Evolutionary conservation across 768 basidiomycete genomes (phyloP), one percentile per base, ranked within the genome.

Genomic region (Hericium rajendrae): DNA sequence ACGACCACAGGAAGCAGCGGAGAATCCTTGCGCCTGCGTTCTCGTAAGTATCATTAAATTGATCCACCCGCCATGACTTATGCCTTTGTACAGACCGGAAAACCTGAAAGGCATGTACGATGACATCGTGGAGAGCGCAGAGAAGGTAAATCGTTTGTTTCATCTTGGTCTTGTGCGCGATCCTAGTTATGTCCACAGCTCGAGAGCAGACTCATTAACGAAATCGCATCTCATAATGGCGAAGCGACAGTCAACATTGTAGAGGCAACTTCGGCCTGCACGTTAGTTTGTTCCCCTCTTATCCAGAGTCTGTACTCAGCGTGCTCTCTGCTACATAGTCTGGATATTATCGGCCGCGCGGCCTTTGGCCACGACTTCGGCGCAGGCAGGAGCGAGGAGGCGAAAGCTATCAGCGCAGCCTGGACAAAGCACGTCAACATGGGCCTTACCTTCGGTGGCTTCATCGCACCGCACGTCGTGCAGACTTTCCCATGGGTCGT

Each of bases 301-400:
- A 32, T 32, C 6, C 32, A 8, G 32, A 32, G 32, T 32, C 32
- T 32, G 6, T 6, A 32, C 32, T 57, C 68, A 67, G 49, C 67
- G 68, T 3, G 67, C 68, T 46, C 72, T 75, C 53, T 32, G 32
- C 32, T 32, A 32, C 1, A 32, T 6, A 32, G 32, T 32, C 43
- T 46, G n/a, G 43, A 46, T 20, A 46, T 46, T 4, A 46, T 46
- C 16, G 43, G 43, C n/a, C 43, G 43, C 16, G 43, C 20, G 6
- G 75, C 65, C 0, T 75, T 76, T 49, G 72, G 70, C n/a, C 71
- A 76, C 64, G 70, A 74, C 61, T 76, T 77, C 62, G 59, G 65
- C 40, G 61, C 65, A 13, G 72, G 71, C 18, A 57, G 65, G 55
- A 65, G 63, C 52, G 61, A 60, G 6, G 72, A 70, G 28, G 70